A percentile compares a stretch with the other conserved stretches of the same genome.
Evolutionary conservation across 371 early-diverging fungal species (phyloP).

Genomic region (Mucor lusitanicus): DNA sequence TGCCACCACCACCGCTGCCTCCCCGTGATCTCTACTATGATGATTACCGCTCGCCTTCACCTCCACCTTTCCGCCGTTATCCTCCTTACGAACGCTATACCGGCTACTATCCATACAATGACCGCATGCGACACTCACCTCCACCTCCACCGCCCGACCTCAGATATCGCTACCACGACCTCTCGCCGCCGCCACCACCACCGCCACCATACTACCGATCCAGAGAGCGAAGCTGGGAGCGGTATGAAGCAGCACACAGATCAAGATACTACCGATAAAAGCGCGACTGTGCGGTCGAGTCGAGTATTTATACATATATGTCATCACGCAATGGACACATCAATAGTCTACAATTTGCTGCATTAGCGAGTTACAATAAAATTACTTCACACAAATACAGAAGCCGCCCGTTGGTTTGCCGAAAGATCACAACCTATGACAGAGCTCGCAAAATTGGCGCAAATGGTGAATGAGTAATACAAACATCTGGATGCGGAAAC

Average conservation of each 20-base stretch:
- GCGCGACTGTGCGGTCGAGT: too few relatives aligned
- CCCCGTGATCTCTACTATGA: background rate
- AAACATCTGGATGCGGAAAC: background rate
- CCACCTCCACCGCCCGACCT: background rate
- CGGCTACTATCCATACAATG: background rate
- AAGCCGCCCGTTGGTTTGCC: background rate
- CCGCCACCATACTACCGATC: background rate
- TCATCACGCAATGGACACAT: background rate
- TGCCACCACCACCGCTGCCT: background rate
- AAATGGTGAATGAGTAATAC: background rate
- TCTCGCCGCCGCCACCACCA: background rate
- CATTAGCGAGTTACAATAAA: background rate
- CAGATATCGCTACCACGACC: background rate
- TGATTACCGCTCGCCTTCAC: background rate
- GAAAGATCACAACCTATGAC: background rate
- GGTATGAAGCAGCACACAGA: background rate
- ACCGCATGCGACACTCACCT: background rate
- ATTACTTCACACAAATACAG: background rate
- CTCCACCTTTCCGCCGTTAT: background rate
- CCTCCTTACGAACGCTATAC: background rate
- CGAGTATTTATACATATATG: too few relatives aligned
- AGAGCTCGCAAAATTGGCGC: conserved; percentile 21
- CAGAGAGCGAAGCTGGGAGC: background rate
- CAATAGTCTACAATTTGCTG: background rate
- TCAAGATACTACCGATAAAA: background rate